Evolutionary conservation across 1,284 basidiomycete species (phyloP), one percentile per base, ranked within the genome.

Genomic region (Fomitopsis betulina): DNA sequence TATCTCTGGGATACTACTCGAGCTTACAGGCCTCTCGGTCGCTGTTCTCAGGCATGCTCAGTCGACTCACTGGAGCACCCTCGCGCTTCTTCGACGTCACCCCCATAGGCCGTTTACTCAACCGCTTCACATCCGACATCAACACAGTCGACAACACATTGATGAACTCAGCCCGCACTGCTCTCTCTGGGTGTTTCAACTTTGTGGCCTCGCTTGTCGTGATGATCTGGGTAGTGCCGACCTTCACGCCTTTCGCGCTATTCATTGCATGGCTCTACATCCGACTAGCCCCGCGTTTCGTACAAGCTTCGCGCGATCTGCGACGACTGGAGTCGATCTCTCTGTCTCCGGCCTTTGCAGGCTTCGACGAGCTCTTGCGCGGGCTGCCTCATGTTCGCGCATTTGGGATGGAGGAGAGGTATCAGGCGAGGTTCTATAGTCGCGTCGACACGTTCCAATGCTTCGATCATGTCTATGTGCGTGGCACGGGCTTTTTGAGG

Each of bases 111-210:
- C 78, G 89, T 32, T 90, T 92, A 62, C 77, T 92, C 56, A 91
- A 91, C 67, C 82, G 91, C 25, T 93, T 93, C 73, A 89, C 88
- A 1, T 79, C 84, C n/a, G 91, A 94, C 66, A 86, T 92, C 66
- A 87, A 87, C 58, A 85, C 82, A 7, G 82, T 90, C 43, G 88
- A 91, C 65, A 76, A 79, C 15, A 79, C 81, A 0, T 73, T 90
- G 1, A 81, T 87, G 64, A 74, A 74, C 57, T 87, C 86, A 10
- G 81, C 80, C 7, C 74, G 83, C 37, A 72, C 72, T 7, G 86
- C 84, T 35, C 68, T 88, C 19, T 76, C 77, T 15, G 85, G 85
- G 5, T 70, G 81, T 7, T 70, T 89, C 54, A 83, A 83, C 60
- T 89, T 89, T 66, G 12, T 84, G n/a, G 80, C 81, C n/a, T 89